Conservation (phyloP, 139 green algal species). For the Micractinium conductrix region DNA sequence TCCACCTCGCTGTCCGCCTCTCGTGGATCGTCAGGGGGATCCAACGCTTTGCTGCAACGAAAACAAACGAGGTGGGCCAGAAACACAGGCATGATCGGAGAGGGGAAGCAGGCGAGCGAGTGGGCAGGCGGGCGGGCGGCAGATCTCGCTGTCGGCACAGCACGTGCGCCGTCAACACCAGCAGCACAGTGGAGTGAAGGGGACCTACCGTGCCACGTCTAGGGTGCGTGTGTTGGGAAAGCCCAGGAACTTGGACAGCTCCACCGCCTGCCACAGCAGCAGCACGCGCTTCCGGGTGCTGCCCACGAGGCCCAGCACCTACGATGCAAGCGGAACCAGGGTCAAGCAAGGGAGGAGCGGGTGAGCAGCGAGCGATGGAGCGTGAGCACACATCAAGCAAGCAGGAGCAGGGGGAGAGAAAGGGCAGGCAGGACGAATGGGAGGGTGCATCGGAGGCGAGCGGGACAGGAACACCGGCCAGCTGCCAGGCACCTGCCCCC, state of each 20-base stretch:
- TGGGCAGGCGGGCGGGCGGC: too few relatives aligned
- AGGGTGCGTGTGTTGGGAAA: conserved; percentile 55
- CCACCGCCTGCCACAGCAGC: conserved; percentile 77
- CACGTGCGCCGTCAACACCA: too few relatives aligned
- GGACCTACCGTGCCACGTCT: conserved; percentile 37
- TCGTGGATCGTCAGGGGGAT: conserved; percentile 56
- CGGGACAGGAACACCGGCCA: too few relatives aligned
- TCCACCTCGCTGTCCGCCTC: conserved; percentile 21
- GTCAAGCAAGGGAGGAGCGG: not conserved
- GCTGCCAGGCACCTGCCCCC: not conserved
- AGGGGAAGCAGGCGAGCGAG: too few relatives aligned
- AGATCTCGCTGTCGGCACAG: too few relatives aligned
- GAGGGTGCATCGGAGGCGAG: too few relatives aligned
- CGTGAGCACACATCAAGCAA: too few relatives aligned
- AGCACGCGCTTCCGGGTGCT: conserved; percentile 68
- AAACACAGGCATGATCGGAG: too few relatives aligned
- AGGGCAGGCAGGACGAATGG: not conserved
- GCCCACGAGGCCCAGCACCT: conserved; percentile 71
- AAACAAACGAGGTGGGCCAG: too few relatives aligned
- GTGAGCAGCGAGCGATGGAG: too few relatives aligned
- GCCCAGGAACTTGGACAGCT: conserved; percentile 59
- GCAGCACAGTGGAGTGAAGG: too few relatives aligned
- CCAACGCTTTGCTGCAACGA: conserved; percentile 49
- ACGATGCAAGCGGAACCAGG: not conserved
- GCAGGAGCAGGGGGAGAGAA: not conserved